Base-by-base conservation (phyloP, 805 yeast species). In the Wickerhamomyces sydowiorum region DNA sequence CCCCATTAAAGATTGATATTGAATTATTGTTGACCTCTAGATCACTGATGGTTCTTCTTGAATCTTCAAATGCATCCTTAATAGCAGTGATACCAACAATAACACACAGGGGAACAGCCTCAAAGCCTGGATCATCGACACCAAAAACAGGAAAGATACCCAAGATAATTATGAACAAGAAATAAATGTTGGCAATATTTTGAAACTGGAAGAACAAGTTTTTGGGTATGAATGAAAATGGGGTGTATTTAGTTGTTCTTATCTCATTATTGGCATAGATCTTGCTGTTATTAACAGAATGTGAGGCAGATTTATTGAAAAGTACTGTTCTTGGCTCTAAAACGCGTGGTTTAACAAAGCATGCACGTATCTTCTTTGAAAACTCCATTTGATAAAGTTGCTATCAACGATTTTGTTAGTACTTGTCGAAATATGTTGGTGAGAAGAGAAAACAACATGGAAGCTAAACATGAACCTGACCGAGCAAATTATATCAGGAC, bases 181-280 rank as follows among this genome's bases (percentile, higher is more conserved):
- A 91, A 67, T 89, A 91, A 39, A 87, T 69, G 64, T 93, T 93
- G 30, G 99, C 99, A 46, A 89, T 77, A 59, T 90, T 91, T 51
- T 75, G 78, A 61, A 89, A 90, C 65, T 91, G 98, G 49, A 76
- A 73, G 37, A 66, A 64, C 36, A 91, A 62, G 62, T 91, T 88
- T 61, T 89, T 89, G 6, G 98, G 98, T 20, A 91, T 52, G 57
- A 91, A 91, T 10, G 89, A 71, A 33, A 91, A 58, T 4, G 98
- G 97, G 1, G 98, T 91, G 64, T 91, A 93, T 65, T 89, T 90
- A 4, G 99, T 87, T 0, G 98, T 89, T 66, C 97, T 78, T 50
- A 91, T 86, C 59, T 89, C 89, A 68, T 29, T 35, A 21, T 39
- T 38, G 15, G 36, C 43, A 33, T 15, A 42, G 5, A 24, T 19